These are phyloP conservation scores for Suillus clintonianus DNA, from an alignment of 768 basidiomycete genomes.

Conservation along the genomic window DNA sequence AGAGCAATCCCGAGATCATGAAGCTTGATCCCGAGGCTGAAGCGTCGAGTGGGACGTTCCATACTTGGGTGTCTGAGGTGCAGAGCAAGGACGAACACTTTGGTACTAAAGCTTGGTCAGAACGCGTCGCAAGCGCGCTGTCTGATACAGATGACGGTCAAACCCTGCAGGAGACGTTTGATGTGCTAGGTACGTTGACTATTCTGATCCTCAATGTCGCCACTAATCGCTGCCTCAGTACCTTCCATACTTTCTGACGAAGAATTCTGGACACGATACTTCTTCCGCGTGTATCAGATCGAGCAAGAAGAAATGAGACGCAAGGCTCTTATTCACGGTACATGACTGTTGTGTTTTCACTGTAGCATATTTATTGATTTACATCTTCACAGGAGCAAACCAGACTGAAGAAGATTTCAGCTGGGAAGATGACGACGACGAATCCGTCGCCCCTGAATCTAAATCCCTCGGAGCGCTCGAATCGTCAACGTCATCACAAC, in stretches of 20 bases:
- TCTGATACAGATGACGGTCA: constrained; percentile 53
- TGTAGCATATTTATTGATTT: constrained; percentile 6
- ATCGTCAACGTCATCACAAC: constrained; percentile 22
- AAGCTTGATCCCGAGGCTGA: constrained; percentile 75
- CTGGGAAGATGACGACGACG: constrained; percentile 95
- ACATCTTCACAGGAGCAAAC: constrained; percentile 45
- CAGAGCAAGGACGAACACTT: constrained; percentile 58
- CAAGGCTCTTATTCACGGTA: constrained; percentile 75
- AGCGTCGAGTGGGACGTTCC: constrained; percentile 53
- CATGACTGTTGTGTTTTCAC: constrained; percentile 12
- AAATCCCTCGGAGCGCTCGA: constrained; percentile 8
- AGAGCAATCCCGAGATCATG: constrained; percentile 74
- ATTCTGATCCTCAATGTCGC: background rate
- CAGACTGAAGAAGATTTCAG: constrained; percentile 86
- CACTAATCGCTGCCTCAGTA: constrained; percentile 45
- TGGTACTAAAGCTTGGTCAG: constrained; percentile 52
- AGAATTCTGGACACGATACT: constrained; percentile 86
- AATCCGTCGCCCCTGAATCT: constrained; percentile 31
- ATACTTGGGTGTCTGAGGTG: constrained; percentile 59
- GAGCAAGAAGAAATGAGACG: constrained; percentile 76
- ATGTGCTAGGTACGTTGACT: constrained; percentile 56
- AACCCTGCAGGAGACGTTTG: constrained; percentile 52
- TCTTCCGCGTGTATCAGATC: constrained; percentile 86
- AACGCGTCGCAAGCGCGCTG: constrained; percentile 48
- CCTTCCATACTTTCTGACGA: constrained; percentile 63